These are phyloP conservation scores for Prunus dulcis DNA, from an alignment of 306 rosid species.

Conservation along the genomic window DNA sequence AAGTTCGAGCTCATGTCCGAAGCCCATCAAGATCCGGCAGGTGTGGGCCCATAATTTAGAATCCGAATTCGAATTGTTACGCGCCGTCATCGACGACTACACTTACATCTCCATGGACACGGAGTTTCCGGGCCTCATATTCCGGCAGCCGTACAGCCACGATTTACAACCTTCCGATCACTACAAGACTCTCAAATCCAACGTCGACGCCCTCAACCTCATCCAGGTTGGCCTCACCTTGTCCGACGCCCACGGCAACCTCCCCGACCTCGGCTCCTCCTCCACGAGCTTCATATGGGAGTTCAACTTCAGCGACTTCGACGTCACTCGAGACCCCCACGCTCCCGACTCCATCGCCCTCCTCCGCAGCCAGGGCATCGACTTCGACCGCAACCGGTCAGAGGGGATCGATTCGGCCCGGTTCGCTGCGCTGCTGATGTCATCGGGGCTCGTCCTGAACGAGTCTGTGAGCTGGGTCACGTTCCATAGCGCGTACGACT, in stretches of 20 bases:
- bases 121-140: slow-evolving; percentile 57
- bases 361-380: slow-evolving; percentile 57
- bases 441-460: slow-evolving; percentile 59
- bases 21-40: slow-evolving; percentile 41
- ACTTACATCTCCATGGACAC: slow-evolving; percentile 69
- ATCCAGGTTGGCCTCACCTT: slow-evolving; percentile 76
- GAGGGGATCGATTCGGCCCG: slow-evolving; percentile 40
- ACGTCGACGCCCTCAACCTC: slow-evolving; percentile 69
- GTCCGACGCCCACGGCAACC: slow-evolving; percentile 53
- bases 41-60: slow-evolving; percentile 60
- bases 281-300: slow-evolving; percentile 53
- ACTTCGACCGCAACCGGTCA: slow-evolving; percentile 41
- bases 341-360: slow-evolving; percentile 57
- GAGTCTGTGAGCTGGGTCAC: slow-evolving; percentile 64
- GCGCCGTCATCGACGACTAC: slow-evolving; percentile 22
- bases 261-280: slow-evolving; percentile 44
- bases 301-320: slow-evolving; percentile 61
- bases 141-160: slow-evolving; percentile 19
- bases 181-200: slow-evolving; percentile 49
- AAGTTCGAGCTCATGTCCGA: not conserved
- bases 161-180: slow-evolving; percentile 43
- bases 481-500: slow-evolving; percentile 72
- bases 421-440: slow-evolving; percentile 55
- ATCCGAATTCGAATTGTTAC: slow-evolving; percentile 40
- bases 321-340: slow-evolving; percentile 39